Percentiles rank a stretch among this genome's conserved stretches.
phyloP scores from a whole-genome alignment of 2,329 filamentous ascomycete species.

The Teratosphaeria destructans region DNA sequence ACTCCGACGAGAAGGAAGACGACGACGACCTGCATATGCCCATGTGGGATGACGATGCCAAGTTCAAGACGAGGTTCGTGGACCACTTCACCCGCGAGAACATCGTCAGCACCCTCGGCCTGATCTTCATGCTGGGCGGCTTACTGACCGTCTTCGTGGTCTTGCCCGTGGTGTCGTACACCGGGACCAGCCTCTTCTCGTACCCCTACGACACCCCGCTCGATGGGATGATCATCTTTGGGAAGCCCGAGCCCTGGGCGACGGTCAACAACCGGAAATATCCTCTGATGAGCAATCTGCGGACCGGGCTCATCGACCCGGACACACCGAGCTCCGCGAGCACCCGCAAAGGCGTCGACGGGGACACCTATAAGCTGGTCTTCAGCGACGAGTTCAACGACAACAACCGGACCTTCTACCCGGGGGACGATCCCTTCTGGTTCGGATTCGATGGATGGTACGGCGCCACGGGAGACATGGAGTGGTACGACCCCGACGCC shows the following conservation, averaged over 20 bases:
- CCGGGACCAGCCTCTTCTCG: slow-evolving; percentile 30
- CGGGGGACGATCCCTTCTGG: slow-evolving; percentile 48
- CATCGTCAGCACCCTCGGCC: slow-evolving; percentile 33
- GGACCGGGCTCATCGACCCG: slow-evolving; percentile 41
- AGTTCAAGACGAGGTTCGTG: slow-evolving; percentile 31
- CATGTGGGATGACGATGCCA: slow-evolving; percentile 38
- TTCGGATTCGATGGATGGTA: slow-evolving; percentile 46
- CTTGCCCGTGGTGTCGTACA: slow-evolving; percentile 40
- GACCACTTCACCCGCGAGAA: slow-evolving; percentile 37
- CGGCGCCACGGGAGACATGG: slow-evolving; percentile 40
- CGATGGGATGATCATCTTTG: slow-evolving; percentile 27
- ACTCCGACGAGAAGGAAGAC: slow-evolving; percentile 40
- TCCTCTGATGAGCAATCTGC: slow-evolving; percentile 38
- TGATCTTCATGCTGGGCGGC: slow-evolving; percentile 37
- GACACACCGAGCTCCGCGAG: slow-evolving; percentile 39
- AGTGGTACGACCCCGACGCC: slow-evolving; percentile 45
- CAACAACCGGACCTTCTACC: slow-evolving; percentile 44
- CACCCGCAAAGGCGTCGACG: slow-evolving; percentile 36
- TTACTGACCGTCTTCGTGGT: slow-evolving; percentile 41
- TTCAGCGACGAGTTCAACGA: slow-evolving; percentile 50
- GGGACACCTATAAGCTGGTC: slow-evolving; percentile 38
- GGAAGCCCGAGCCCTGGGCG: slow-evolving; percentile 30
- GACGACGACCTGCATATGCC: slow-evolving; percentile 48
- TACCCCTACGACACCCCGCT: slow-evolving; percentile 31
- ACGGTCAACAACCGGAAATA: slow-evolving; percentile 40